Evolutionary conservation across 2,329 filamentous ascomycete genomes (phyloP).

Genomic region (Hysterium pulicare): DNA sequence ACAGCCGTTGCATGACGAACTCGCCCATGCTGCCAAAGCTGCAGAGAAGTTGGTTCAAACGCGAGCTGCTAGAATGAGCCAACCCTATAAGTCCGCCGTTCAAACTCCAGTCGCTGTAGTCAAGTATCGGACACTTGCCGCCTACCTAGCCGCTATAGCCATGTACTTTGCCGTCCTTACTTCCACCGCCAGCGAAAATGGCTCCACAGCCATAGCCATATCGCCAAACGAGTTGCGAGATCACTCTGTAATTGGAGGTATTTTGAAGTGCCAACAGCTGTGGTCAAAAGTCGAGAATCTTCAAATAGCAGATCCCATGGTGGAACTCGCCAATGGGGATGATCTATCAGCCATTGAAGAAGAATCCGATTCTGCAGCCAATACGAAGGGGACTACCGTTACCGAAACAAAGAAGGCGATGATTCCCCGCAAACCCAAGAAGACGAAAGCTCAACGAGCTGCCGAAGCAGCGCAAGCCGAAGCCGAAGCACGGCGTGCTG

Average conservation of each 20-base stretch:
- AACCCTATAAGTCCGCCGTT: slow-evolving; percentile 6
- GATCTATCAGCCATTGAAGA: slow-evolving; percentile 36
- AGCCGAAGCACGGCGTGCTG: slow-evolving; percentile 52
- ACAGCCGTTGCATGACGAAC: slow-evolving; percentile 57
- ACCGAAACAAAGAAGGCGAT: slow-evolving; percentile 24
- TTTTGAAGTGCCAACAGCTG: slow-evolving; percentile 74
- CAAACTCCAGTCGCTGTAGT: slow-evolving; percentile 43
- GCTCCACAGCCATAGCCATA: slow-evolving; percentile 55
- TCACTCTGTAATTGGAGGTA: slow-evolving; percentile 83
- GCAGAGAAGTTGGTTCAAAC: slow-evolving; percentile 45
- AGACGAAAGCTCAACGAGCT: slow-evolving; percentile 48
- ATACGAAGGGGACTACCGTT: slow-evolving; percentile 32
- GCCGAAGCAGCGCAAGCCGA: slow-evolving; percentile 53
- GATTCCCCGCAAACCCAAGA: slow-evolving; percentile 39
- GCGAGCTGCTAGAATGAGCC: slow-evolving; percentile 22
- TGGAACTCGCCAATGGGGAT: slow-evolving; percentile 27
- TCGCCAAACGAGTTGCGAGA: slow-evolving; percentile 78
- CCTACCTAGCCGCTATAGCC: slow-evolving; percentile 80
- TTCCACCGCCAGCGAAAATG: slow-evolving; percentile 63
- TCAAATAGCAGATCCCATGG: slow-evolving; percentile 48
- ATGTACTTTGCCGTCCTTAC: slow-evolving; percentile 96
- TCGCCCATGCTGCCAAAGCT: slow-evolving; percentile 57
- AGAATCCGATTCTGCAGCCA: slow-evolving; percentile 28
- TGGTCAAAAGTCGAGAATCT: slow-evolving; percentile 74
- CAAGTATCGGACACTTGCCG: slow-evolving; percentile 76